A percentile compares a stretch with the other conserved stretches of the same genome.
These are phyloP conservation scores for Eremothecium gossypii DNA, from an alignment of 1,139 yeast species.

Conservation along the genomic window DNA sequence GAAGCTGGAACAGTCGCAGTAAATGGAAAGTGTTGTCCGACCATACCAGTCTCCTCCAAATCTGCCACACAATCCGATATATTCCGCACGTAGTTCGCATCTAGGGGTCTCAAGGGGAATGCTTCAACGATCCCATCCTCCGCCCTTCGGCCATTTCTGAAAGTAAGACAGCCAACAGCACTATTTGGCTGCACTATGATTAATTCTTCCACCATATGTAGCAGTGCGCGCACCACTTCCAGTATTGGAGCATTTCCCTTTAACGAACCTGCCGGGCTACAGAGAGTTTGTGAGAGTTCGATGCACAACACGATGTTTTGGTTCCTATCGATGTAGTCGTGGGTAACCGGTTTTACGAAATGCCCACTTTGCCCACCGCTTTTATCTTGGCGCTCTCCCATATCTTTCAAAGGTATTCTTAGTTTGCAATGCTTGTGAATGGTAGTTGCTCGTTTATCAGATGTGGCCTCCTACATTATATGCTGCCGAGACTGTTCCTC, in stretches of 20 bases:
- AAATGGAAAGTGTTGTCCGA: not conserved
- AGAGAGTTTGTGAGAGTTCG: conserved; percentile 47
- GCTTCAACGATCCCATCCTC: conserved; percentile 31
- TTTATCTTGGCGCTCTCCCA: no score
- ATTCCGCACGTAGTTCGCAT: conserved; percentile 33
- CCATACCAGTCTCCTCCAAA: conserved; percentile 5
- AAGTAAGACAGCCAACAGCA: conserved; percentile 58
- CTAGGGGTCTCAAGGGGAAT: conserved; percentile 34
- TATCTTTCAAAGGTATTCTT: no score
- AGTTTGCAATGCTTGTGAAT: no score
- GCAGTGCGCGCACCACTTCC: conserved; percentile 45
- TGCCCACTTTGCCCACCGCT: no score
- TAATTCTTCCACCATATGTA: conserved; percentile 47
- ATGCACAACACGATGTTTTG: conserved; percentile 58
- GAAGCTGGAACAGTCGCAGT: not conserved
- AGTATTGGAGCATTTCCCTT: conserved; percentile 37
- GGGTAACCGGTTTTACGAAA: no score
- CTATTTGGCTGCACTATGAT: conserved; percentile 51
- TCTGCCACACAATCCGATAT: conserved; percentile 34
- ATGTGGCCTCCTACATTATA: no score
- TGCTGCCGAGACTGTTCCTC: no score
- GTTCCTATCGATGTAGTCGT: no score
- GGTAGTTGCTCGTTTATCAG: no score
- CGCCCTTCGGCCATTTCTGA: conserved; percentile 35
- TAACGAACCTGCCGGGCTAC: conserved; percentile 28